Evolutionary conservation across 805 yeast species (phyloP).

Genomic region (Blastobotrys robertii): DNA sequence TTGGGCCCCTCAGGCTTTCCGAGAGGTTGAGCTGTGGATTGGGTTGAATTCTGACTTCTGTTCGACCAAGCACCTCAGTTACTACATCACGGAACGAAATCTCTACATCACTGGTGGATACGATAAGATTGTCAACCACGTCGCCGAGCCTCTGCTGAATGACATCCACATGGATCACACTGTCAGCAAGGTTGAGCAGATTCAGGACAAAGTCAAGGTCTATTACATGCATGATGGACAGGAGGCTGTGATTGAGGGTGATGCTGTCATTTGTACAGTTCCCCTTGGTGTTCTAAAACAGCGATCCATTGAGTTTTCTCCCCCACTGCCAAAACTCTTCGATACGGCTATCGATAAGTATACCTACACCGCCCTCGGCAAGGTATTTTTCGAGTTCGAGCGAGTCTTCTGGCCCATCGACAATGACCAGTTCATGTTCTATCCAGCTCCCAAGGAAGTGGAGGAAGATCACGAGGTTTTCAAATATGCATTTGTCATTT

Average conservation of each 20-base stretch:
- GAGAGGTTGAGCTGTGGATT: constrained; percentile 16
- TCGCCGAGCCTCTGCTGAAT: constrained; percentile 12
- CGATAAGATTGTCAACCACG: constrained; percentile 14
- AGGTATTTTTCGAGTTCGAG: constrained; percentile 60
- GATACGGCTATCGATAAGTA: constrained; percentile 36
- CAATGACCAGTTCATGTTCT: constrained; percentile 39
- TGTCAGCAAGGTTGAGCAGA: no score
- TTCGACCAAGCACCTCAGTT: constrained; percentile 13
- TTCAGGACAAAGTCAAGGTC: no score
- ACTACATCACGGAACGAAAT: constrained; percentile 12
- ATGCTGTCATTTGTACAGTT: constrained; percentile 60
- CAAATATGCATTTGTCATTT: constrained; percentile 33
- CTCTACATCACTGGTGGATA: constrained; percentile 18
- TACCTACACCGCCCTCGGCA: constrained; percentile 63
- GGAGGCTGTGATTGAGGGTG: constrained; percentile 14
- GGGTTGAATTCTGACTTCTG: constrained; percentile 11
- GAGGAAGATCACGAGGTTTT: constrained; percentile 6
- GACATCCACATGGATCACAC: constrained; percentile 8
- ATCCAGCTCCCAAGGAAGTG: constrained; percentile 4
- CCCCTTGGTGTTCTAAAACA: constrained; percentile 64
- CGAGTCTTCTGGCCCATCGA: constrained; percentile 48
- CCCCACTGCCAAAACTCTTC: constrained; percentile 38
- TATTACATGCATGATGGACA: constrained; percentile 1
- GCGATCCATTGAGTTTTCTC: constrained; percentile 44
- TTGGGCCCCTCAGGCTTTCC: constrained; percentile 17